phyloP scores from a whole-genome alignment of 345 rosid genomes.

The Eucalyptus grandis region DNA sequence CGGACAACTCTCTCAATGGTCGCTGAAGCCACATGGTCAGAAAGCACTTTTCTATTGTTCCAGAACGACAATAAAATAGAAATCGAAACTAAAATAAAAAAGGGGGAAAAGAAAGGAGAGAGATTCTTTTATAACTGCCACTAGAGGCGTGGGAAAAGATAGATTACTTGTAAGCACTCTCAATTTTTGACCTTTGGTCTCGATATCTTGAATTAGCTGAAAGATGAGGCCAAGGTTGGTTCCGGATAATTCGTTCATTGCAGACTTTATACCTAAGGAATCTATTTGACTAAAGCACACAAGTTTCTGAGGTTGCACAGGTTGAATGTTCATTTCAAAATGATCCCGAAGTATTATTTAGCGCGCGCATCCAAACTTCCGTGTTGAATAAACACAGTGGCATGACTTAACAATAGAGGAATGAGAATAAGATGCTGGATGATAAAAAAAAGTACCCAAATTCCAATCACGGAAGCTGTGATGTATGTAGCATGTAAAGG shows the following conservation, averaged over 20 bases:
- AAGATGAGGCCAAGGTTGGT: background rate
- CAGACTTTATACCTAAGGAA: background rate
- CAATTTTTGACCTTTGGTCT: background rate
- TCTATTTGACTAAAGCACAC: background rate
- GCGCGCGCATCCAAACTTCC: fast-evolving
- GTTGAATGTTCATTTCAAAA: fast-evolving
- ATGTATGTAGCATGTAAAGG: background rate
- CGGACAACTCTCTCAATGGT: background rate
- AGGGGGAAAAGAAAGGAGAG: background rate
- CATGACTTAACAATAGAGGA: fast-evolving
- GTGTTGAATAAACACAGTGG: fast-evolving
- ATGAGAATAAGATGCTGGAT: background rate
- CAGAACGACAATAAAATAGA: background rate
- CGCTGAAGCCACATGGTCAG: background rate
- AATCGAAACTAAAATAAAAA: background rate
- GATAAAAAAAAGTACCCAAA: background rate
- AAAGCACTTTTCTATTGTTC: background rate
- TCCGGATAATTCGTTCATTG: background rate
- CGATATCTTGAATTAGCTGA: background rate
- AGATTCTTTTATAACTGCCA: background rate
- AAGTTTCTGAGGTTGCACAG: background rate
- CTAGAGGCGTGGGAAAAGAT: background rate
- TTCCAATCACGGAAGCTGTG: background rate
- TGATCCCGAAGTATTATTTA: background rate
- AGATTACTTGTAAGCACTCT: background rate